Evolutionary conservation across 2,329 filamentous ascomycete species (phyloP).

Genomic region (Penicillium psychrosexuale): DNA sequence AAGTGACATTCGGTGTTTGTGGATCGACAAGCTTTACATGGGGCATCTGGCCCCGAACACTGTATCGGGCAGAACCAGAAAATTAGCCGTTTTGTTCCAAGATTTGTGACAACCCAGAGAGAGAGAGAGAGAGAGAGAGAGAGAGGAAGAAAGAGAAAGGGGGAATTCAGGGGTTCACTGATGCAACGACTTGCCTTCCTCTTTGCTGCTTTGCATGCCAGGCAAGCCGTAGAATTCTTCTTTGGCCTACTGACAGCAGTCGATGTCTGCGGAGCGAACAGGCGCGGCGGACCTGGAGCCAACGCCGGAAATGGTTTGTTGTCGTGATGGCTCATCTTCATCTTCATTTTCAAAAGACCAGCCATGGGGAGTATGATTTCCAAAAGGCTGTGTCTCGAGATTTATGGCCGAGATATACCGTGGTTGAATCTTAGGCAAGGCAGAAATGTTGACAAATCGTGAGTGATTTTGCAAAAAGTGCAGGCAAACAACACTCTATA

Average conservation of each 20-base stretch:
- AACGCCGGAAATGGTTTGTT: slow-evolving; percentile 25
- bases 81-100: slow-evolving; percentile 1
- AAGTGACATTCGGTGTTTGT: slow-evolving; percentile 34
- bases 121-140: too few species aligned
- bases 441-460: neutral
- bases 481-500: neutral
- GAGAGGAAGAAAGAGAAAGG: neutral
- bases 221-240: slow-evolving; percentile 38
- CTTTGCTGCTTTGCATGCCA: slow-evolving; percentile 37
- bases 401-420: neutral
- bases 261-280: slow-evolving; percentile 16
- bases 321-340: slow-evolving; percentile 14
- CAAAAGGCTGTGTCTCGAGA: neutral
- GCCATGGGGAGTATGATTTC: neutral
- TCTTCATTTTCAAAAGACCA: slow-evolving; percentile 3
- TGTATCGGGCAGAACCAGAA: slow-evolving; percentile 12
- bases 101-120: neutral
- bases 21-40: slow-evolving; percentile 37
- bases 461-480: neutral
- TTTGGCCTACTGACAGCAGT: slow-evolving; percentile 29
- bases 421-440: neutral
- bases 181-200: slow-evolving; percentile 28
- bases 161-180: neutral
- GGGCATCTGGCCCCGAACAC: slow-evolving; percentile 36
- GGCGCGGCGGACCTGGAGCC: slow-evolving; percentile 28